These are phyloP conservation scores for Lupinus albus DNA, from an alignment of 306 rosid species.

Conservation along the genomic window DNA sequence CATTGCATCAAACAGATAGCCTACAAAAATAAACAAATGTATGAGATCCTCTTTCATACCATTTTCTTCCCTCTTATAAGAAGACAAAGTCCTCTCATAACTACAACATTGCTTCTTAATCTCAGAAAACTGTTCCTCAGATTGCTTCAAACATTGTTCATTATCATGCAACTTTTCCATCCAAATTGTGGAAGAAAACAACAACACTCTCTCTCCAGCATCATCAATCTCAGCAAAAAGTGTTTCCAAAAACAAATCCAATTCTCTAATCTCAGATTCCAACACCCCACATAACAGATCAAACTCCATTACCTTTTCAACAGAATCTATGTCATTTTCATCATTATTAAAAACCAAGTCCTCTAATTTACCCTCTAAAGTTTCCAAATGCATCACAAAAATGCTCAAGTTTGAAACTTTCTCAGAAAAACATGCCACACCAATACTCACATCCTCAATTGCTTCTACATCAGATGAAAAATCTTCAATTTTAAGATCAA, in stretches of 20 bases:
- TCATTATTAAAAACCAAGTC: conserved; percentile 51
- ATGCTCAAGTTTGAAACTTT: conserved; percentile 68
- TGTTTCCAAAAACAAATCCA: conserved; percentile 55
- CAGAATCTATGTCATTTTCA: conserved; percentile 43
- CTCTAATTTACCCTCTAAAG: conserved; percentile 67
- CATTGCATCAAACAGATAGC: background rate
- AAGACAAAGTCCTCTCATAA: conserved; percentile 56
- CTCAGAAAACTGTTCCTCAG: conserved; percentile 70
- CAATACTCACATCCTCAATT: conserved; percentile 40
- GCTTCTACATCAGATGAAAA: conserved; percentile 43
- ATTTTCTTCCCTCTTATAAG: conserved; percentile 49
- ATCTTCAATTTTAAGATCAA: conserved; percentile 36
- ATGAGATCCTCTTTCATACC: conserved; percentile 52
- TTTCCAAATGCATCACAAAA: conserved; percentile 73
- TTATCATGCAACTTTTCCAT: conserved; percentile 50
- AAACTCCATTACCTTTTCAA: conserved; percentile 59
- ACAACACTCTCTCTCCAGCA: conserved; percentile 48
- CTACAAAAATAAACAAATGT: conserved; percentile 27
- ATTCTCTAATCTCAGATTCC: conserved; percentile 69
- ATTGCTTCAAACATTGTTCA: conserved; percentile 58
- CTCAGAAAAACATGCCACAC: conserved; percentile 68
- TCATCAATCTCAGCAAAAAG: conserved; percentile 55
- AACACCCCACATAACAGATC: conserved; percentile 72
- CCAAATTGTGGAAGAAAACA: conserved; percentile 34
- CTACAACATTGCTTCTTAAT: conserved; percentile 60